phyloP scores from a whole-genome alignment of 495 filamentous ascomycete species.

The Delitschia confertaspora region DNA sequence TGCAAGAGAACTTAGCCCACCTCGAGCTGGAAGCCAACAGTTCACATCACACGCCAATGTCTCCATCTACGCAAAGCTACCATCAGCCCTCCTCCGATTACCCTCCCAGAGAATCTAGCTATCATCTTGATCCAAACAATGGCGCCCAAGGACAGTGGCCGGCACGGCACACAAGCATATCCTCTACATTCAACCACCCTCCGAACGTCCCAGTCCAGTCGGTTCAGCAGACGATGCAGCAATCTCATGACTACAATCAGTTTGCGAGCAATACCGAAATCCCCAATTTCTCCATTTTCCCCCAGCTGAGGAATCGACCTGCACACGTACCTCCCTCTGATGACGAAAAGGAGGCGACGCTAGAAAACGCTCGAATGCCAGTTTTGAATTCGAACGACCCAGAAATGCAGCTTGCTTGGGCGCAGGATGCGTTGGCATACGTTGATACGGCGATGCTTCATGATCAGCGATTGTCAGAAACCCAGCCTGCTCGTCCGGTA shows the following conservation, averaged over 20 bases:
- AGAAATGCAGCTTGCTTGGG: slow-evolving; percentile 94
- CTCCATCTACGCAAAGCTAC: slow-evolving; percentile 15
- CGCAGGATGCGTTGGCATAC: slow-evolving; percentile 81
- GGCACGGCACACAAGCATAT: slow-evolving; percentile 21
- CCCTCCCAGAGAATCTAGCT: slow-evolving; percentile 18
- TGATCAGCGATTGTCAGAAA: slow-evolving; percentile 56
- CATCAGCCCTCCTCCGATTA: slow-evolving; percentile 17
- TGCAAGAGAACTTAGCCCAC: slow-evolving; percentile 83
- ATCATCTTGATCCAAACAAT: slow-evolving; percentile 8
- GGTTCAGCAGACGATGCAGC: slow-evolving; percentile 34
- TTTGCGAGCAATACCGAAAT: slow-evolving; percentile 20
- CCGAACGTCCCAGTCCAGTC: slow-evolving; percentile 23
- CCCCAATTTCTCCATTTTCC: slow-evolving; percentile 86
- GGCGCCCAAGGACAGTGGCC: slow-evolving; percentile 13
- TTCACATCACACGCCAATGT: slow-evolving; percentile 28
- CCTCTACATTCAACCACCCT: slow-evolving; percentile 25
- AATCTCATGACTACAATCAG: slow-evolving; percentile 31
- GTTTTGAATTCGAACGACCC: slow-evolving; percentile 93
- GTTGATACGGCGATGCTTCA: slow-evolving; percentile 74
- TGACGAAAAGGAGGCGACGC: slow-evolving; percentile 80
- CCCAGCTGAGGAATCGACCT: slow-evolving; percentile 67
- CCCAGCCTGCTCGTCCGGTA: slow-evolving; percentile 52
- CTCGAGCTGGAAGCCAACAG: slow-evolving; percentile 69
- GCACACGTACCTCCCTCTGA: slow-evolving; percentile 90
- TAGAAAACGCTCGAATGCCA: slow-evolving; percentile 70